A percentile compares a stretch with the other conserved stretches of the same genome.
phyloP scores from a whole-genome alignment of 108 stramenopile genomes.

The Craspedostauros australis region DNA sequence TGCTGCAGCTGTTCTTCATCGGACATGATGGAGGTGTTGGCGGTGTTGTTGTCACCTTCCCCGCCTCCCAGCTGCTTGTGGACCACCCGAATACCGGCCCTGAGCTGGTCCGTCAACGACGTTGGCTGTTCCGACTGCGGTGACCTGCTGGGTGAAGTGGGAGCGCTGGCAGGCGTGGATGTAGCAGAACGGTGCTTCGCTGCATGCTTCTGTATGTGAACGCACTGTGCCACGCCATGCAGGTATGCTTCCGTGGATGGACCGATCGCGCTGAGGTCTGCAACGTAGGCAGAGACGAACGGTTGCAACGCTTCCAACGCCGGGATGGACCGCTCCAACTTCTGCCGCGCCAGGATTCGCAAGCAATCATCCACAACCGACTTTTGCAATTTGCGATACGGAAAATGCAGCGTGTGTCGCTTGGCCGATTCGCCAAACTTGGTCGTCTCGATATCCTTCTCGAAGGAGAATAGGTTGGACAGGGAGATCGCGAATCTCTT shows the following conservation, averaged over 20 bases:
- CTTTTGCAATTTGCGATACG: slow-evolving; percentile 65
- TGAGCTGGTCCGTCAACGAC: slow-evolving; percentile 11
- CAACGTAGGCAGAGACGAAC: slow-evolving; percentile 65
- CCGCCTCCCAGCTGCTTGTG: slow-evolving; percentile 18
- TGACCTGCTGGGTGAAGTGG: slow-evolving; percentile 14
- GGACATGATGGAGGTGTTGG: too few species aligned
- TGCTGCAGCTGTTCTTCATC: slow-evolving; percentile 2
- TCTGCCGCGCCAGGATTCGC: slow-evolving; percentile 49
- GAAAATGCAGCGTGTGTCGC: slow-evolving; percentile 46
- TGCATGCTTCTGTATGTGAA: too few species aligned
- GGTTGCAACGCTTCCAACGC: slow-evolving; percentile 32
- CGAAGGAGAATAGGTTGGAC: slow-evolving; percentile 68
- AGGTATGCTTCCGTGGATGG: slow-evolving; percentile 58
- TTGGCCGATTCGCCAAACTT: slow-evolving; percentile 37
- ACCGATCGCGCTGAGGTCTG: slow-evolving; percentile 64
- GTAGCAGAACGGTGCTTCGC: background rate
- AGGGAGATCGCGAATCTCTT: slow-evolving; percentile 61
- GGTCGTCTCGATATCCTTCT: slow-evolving; percentile 70
- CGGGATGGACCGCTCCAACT: slow-evolving; percentile 56
- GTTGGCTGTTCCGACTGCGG: slow-evolving; percentile 16
- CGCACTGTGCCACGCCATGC: slow-evolving; percentile 37
- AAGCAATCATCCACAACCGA: slow-evolving; percentile 57
- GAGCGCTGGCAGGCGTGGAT: slow-evolving; percentile 1
- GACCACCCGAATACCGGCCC: slow-evolving; percentile 15
- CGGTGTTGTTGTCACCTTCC: background rate